Evolutionary conservation across 164 flowering plant genomes (phyloP), one percentile per base, ranked within the genome.

Genomic region (Taxillus chinensis): DNA sequence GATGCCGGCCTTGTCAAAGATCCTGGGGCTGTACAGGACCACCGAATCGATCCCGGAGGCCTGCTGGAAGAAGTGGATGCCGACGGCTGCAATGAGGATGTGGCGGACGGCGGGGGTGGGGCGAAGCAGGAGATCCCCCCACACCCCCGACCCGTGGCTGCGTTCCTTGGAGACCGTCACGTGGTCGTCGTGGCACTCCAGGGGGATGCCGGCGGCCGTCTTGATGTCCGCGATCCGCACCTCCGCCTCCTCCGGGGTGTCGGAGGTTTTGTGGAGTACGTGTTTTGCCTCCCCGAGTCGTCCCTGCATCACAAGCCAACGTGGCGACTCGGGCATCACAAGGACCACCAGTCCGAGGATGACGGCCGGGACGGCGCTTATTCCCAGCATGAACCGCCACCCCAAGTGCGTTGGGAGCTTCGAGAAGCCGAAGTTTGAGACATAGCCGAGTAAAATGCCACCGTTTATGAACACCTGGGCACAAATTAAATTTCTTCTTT

Each of bases 1-100:
- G 11, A 63, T 53, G 5, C 66, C 66, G 0, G 66, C 66, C 51
- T 63, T 63, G 8, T 55, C 59, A 38, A 55, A 55, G 8, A 55
- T 55, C 39, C 58, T 17, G 12, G 58, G 58, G 58, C 58, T 55
- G 58, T 55, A 55, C 39, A 55, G 37, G 4, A 55, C 58, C 37
- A 55, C 58, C 40, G 58, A 5, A 11, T 55, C 58, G 38, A 55
- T 55, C 11, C 58, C 58, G 37, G 58, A 55, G 4, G 58, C 27
- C 40, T 55, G 58, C 40, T 55, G 58, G 38, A 55, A 55, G 58
- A 55, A 55, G 13, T 55, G 58, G 8, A 55, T n/a, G 7, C 58
- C 58, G 10, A 55, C 58, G 38, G 58, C 58, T 55, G 58, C 58
- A 4, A 55, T 55, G 7, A 55, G 13, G 13, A 55, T 15, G 37